phyloP scores from a whole-genome alignment of 768 basidiomycete genomes.

The Mycena chlorophos region DNA sequence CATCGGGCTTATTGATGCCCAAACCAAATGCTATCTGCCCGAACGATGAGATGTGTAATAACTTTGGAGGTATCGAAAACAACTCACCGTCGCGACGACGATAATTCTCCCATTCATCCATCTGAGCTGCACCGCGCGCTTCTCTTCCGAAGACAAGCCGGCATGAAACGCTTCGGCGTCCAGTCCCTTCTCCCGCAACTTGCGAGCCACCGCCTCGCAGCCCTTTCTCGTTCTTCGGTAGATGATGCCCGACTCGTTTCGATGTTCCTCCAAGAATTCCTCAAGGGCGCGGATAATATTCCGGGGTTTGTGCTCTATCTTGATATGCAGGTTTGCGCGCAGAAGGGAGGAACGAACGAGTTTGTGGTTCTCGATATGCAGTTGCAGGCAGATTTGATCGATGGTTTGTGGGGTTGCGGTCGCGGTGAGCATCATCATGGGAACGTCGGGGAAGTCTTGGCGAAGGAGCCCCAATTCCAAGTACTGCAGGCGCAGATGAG shows the following conservation, averaged over 20 bases:
- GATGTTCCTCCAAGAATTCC: not conserved
- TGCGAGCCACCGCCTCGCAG: not conserved
- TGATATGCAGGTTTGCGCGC: slow-evolving; percentile 66
- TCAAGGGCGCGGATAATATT: not conserved
- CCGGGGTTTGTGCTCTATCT: slow-evolving; percentile 48
- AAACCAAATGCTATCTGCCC: slow-evolving; percentile 72
- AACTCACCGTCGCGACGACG: slow-evolving; percentile 11
- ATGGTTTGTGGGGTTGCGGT: slow-evolving; percentile 62
- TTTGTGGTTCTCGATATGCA: slow-evolving; percentile 46
- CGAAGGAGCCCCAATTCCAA: slow-evolving; percentile 50
- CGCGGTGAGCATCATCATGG: slow-evolving; percentile 77
- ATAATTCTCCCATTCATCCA: slow-evolving; percentile 1
- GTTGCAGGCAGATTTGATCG: slow-evolving; percentile 56
- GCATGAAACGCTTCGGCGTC: slow-evolving; percentile 5
- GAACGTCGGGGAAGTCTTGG: slow-evolving; percentile 56
- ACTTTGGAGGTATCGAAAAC: not conserved
- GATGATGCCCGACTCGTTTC: not conserved
- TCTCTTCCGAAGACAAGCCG: not conserved
- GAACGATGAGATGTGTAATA: slow-evolving; percentile 2
- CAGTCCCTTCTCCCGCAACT: not conserved
- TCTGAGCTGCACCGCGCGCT: not conserved
- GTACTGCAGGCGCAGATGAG: slow-evolving; percentile 37
- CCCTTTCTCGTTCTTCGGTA: not conserved
- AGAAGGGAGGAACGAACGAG: slow-evolving; percentile 67
- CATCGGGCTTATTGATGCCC: slow-evolving; percentile 66